A percentile compares a stretch with the other conserved stretches of the same genome.
These are phyloP conservation scores for Phytophthora citrophthora DNA, from an alignment of 352 stramenopile species.

Conservation along the genomic window DNA sequence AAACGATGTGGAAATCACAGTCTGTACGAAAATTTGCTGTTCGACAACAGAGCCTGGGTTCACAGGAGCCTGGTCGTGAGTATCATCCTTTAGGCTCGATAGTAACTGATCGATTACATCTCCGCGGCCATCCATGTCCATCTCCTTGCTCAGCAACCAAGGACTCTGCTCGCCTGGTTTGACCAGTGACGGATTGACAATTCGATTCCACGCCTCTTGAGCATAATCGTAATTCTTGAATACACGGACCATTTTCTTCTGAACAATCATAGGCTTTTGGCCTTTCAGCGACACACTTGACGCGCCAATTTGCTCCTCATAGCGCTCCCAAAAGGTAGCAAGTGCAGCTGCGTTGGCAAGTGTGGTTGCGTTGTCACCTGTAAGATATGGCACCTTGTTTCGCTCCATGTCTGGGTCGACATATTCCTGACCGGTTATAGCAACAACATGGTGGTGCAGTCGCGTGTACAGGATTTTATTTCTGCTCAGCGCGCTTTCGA, in stretches of 20 bases:
- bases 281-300: conserved; percentile 67
- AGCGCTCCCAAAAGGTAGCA: conserved; percentile 74
- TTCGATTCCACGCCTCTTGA: conserved; percentile 82
- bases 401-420: conserved; percentile 66
- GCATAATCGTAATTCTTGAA: conserved; percentile 91
- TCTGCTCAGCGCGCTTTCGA: conserved; percentile 69
- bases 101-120: conserved; percentile 82
- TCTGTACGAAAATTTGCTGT: conserved; percentile 79
- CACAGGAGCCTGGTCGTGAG: conserved; percentile 20
- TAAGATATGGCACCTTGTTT: conserved; percentile 71
- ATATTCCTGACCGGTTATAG: conserved; percentile 83
- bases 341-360: conserved; percentile 69
- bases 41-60: conserved; percentile 25
- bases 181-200: conserved; percentile 78
- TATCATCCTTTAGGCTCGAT: conserved; percentile 68
- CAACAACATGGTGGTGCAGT: conserved; percentile 63
- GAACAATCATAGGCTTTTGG: conserved; percentile 55
- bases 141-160: conserved; percentile 85
- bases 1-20: conserved; percentile 81
- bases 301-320: conserved; percentile 72
- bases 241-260: conserved; percentile 88
- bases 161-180: conserved; percentile 70
- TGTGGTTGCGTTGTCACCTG: conserved; percentile 38
- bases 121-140: conserved; percentile 75
- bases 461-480: conserved; percentile 77